Percentiles rank a stretch among this genome's conserved stretches.
Conservation (phyloP, 306 rosid species). For the Cucurbita ficifolia region DNA sequence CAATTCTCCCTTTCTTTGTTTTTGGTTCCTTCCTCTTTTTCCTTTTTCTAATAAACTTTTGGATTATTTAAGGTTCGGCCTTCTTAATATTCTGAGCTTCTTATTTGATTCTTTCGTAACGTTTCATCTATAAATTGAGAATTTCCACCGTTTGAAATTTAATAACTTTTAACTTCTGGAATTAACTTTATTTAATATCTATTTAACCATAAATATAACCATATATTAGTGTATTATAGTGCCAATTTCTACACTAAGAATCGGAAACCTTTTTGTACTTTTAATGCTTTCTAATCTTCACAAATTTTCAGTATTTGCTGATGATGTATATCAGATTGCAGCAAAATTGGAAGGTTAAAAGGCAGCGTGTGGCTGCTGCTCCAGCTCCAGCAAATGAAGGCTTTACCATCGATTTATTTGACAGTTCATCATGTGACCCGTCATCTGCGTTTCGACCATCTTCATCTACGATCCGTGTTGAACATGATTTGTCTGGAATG, state of each 20-base stretch:
- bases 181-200: neutral
- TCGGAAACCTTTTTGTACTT: neutral
- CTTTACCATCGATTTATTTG: conserved; percentile 87
- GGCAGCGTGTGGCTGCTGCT: conserved; percentile 64
- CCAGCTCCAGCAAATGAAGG: conserved; percentile 81
- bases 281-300: neutral
- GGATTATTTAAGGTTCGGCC: neutral
- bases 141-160: neutral
- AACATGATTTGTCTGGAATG: conserved; percentile 85
- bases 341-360: conserved; percentile 97
- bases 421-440: conserved; percentile 52
- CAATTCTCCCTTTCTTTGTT: neutral
- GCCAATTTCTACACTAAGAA: neutral
- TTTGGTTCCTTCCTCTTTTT: neutral
- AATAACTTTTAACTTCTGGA: neutral
- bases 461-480: conserved; percentile 56
- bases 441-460: conserved; percentile 41
- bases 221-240: neutral
- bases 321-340: conserved; percentile 62
- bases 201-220: neutral
- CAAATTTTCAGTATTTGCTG: neutral
- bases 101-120: neutral
- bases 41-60: neutral
- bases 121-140: neutral
- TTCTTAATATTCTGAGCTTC: neutral